A percentile compares a stretch with the other conserved stretches of the same genome.
phyloP scores from a whole-genome alignment of 441 rosid species.

The Cnidoscolus chayamansa region DNA sequence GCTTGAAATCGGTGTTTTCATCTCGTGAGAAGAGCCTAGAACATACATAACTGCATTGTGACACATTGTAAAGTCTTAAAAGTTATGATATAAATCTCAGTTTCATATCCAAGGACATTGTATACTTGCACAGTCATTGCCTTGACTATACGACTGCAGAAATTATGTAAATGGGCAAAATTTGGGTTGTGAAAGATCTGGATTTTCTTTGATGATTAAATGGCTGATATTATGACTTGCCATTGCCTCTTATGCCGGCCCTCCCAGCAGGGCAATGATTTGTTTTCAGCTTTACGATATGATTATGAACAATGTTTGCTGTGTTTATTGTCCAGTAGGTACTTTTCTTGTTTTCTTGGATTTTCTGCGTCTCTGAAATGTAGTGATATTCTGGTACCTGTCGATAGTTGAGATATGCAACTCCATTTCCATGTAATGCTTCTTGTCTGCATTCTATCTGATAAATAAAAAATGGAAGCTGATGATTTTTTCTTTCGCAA shows the following conservation, averaged over 20 bases:
- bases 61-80: slow-evolving; percentile 50
- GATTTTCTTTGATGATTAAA: background rate
- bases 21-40: slow-evolving; percentile 22
- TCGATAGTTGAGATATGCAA: no score
- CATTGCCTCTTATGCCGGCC: background rate
- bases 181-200: background rate
- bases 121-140: slow-evolving; percentile 15
- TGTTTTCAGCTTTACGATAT: no score
- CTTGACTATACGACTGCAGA: slow-evolving; percentile 5
- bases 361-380: no score
- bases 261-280: no score
- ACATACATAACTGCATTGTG: slow-evolving; percentile 23
- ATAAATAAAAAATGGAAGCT: no score
- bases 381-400: no score
- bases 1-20: slow-evolving; percentile 18
- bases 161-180: slow-evolving; percentile 5
- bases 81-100: slow-evolving; percentile 14
- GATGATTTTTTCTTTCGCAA: no score
- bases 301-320: no score
- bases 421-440: no score
- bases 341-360: no score
- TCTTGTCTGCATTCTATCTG: no score
- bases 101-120: slow-evolving; percentile 19
- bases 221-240: background rate
- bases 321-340: no score